Evolutionary conservation across 306 rosid species (phyloP).

Genomic region (Potentilla sterilis): DNA sequence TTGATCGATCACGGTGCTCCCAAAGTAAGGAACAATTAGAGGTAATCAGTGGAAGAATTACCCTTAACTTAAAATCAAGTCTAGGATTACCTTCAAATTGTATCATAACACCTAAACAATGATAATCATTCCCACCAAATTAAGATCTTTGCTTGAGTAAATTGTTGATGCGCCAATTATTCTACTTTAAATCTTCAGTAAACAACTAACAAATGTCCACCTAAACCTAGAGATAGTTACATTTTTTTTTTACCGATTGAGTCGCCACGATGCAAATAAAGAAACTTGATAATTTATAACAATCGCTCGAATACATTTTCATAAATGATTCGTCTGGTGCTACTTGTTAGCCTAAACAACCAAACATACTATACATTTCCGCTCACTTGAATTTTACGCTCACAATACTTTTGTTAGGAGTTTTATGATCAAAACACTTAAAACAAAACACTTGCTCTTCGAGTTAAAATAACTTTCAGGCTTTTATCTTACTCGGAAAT

Average conservation of each 20-base stretch:
- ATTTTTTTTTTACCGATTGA: not conserved
- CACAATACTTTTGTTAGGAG: too few species aligned
- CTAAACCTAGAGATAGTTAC: not conserved
- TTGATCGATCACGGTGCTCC: not conserved
- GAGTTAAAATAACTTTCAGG: not conserved
- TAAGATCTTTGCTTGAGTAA: not conserved
- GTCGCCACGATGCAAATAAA: not conserved
- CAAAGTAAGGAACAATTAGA: not conserved
- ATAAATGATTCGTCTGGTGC: too few species aligned
- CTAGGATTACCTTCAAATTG: not conserved
- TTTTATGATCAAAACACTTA: too few species aligned
- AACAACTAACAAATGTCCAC: not conserved
- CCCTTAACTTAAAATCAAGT: not conserved
- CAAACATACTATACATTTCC: not conserved
- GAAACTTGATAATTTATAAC: not conserved
- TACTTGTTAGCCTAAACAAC: not conserved
- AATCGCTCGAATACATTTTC: not conserved
- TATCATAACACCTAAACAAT: not conserved
- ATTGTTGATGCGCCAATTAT: not conserved
- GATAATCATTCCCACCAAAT: not conserved
- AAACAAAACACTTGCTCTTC: too few species aligned
- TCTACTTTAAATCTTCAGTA: not conserved
- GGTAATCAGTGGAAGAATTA: not conserved
- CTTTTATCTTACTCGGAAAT: too few species aligned
- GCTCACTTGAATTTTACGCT: too few species aligned